These are phyloP conservation scores for Yamadazyma pseudoaaseri DNA, from an alignment of 1,139 yeast genomes.

Conservation along the genomic window DNA sequence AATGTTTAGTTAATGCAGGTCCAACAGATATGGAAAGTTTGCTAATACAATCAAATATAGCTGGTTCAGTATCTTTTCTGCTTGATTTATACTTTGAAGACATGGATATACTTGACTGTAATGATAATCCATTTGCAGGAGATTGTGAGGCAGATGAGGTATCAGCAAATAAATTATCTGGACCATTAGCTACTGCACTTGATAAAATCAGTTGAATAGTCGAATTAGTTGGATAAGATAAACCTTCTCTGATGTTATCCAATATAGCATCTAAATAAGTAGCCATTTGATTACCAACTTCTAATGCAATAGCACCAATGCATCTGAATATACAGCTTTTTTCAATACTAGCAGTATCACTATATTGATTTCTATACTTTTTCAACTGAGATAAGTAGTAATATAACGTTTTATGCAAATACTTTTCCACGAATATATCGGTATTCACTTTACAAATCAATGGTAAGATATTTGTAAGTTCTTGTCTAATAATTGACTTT, in stretches of 20 bases:
- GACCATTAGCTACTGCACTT: constrained; percentile 36
- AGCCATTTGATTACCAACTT: constrained; percentile 84
- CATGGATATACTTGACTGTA: constrained; percentile 28
- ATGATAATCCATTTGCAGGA: constrained; percentile 18
- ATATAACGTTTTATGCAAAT: constrained; percentile 75
- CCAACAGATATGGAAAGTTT: constrained; percentile 88
- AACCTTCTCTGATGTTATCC: constrained; percentile 80
- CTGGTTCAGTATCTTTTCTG: constrained; percentile 77
- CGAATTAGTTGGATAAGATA: constrained; percentile 47
- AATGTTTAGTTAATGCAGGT: constrained; percentile 88
- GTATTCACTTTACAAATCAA: constrained; percentile 78
- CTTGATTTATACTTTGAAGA: constrained; percentile 58
- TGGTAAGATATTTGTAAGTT: constrained; percentile 80
- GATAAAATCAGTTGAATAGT: constrained; percentile 44
- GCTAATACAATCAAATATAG: constrained; percentile 86
- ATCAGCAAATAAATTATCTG: constrained; percentile 15
- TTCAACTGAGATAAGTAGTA: constrained; percentile 79
- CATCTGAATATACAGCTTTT: constrained; percentile 76
- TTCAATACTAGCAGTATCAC: constrained; percentile 50
- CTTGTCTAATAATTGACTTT: constrained; percentile 72
- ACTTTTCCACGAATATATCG: constrained; percentile 72
- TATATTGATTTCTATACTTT: constrained; percentile 52
- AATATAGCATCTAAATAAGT: constrained; percentile 85
- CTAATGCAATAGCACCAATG: constrained; percentile 80
- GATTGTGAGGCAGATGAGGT: constrained; percentile 9